These are phyloP conservation scores for Punica granatum DNA, from an alignment of 345 rosid genomes.

Conservation along the genomic window DNA sequence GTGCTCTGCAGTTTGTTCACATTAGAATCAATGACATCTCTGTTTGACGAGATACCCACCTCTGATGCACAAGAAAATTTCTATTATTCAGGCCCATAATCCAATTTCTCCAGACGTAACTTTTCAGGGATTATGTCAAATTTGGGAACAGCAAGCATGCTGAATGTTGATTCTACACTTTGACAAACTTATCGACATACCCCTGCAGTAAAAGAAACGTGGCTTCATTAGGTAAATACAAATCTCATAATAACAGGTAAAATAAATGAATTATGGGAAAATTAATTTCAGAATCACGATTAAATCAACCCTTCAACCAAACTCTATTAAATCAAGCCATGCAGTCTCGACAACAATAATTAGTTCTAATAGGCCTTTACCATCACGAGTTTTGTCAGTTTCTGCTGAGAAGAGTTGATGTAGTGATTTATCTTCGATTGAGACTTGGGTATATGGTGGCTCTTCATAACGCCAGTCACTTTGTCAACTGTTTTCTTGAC, in stretches of 20 bases:
- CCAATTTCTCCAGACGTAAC: background rate
- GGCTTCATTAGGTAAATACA: background rate
- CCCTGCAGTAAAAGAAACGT: constrained; percentile 40
- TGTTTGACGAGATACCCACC: background rate
- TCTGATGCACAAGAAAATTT: background rate
- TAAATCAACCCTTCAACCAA: background rate
- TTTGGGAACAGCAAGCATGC: background rate
- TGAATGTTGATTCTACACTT: constrained; percentile 29
- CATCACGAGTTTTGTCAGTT: constrained; percentile 88
- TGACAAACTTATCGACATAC: constrained; percentile 76
- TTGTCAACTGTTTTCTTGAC: constrained; percentile 90
- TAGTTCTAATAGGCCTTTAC: constrained; percentile 31
- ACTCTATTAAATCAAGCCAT: background rate
- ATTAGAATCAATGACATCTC: background rate
- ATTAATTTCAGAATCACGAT: background rate
- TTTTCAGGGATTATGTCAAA: background rate
- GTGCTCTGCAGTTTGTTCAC: background rate
- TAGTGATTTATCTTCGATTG: constrained; percentile 73
- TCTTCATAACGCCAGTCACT: constrained; percentile 72
- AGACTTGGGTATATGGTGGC: constrained; percentile 72
- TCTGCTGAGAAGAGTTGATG: constrained; percentile 57
- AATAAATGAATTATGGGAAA: background rate
- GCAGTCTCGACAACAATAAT: background rate
- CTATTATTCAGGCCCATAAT: background rate
- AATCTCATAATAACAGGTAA: background rate